Evolutionary conservation across 1,139 yeast species (phyloP).

Genomic region (Candida tetrigidarum): DNA sequence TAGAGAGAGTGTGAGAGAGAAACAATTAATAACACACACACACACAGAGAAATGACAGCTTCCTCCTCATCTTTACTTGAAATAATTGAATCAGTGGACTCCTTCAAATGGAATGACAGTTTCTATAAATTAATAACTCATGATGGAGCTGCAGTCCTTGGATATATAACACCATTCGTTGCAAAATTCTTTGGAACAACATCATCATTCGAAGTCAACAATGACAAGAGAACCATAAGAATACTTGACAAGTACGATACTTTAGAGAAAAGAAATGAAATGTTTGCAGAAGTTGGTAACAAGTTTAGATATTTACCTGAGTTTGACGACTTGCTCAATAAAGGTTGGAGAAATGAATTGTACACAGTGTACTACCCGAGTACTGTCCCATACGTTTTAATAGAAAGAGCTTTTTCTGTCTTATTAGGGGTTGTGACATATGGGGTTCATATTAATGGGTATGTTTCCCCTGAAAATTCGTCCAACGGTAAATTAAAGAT

Average conservation of each 20-base stretch:
- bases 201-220: slow-evolving; percentile 37
- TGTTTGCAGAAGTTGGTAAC: slow-evolving; percentile 48
- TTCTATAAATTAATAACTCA: slow-evolving; percentile 52
- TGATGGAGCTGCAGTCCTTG: slow-evolving; percentile 51
- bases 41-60: slow-evolving; percentile 9
- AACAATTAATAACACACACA: not conserved
- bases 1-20: too few relatives aligned
- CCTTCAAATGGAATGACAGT: slow-evolving; percentile 35
- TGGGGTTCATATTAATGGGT: slow-evolving; percentile 89
- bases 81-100: slow-evolving; percentile 50
- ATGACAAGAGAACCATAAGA: slow-evolving; percentile 30
- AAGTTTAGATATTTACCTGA: slow-evolving; percentile 41
- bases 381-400: slow-evolving; percentile 58
- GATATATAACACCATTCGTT: slow-evolving; percentile 53
- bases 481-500: slow-evolving; percentile 54
- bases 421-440: slow-evolving; percentile 85
- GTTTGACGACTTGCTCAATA: slow-evolving; percentile 46
- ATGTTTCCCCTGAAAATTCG: slow-evolving; percentile 44
- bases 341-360: slow-evolving; percentile 89
- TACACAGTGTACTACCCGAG: slow-evolving; percentile 70
- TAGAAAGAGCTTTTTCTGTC: slow-evolving; percentile 85
- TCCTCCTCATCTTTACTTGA: slow-evolving; percentile 18
- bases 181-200: slow-evolving; percentile 37
- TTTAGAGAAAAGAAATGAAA: slow-evolving; percentile 48
- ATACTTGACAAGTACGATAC: slow-evolving; percentile 45